Percentiles rank a stretch among this genome's conserved stretches.
Evolutionary conservation across 208 protist genomes (phyloP).

Genomic region (Trypanosoma avium): DNA sequence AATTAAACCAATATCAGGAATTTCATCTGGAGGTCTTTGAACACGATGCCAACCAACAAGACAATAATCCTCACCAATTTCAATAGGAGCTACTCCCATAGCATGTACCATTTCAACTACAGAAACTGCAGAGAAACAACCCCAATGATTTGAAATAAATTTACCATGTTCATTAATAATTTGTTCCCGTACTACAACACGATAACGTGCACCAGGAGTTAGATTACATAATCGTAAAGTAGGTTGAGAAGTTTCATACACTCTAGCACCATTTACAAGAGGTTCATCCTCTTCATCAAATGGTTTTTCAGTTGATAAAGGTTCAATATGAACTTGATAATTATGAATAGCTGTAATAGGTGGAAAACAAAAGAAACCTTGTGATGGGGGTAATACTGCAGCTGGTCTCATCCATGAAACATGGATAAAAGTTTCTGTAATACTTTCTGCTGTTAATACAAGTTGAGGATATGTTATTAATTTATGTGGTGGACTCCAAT

Average conservation of each 20-base stretch:
- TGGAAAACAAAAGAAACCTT: conserved; percentile 74
- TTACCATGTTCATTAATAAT: conserved; percentile 53
- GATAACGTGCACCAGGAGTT: conserved; percentile 77
- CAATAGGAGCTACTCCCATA: conserved; percentile 65
- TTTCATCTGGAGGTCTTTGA: conserved; percentile 19
- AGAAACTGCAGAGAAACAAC: conserved; percentile 47
- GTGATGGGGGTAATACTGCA: conserved; percentile 10
- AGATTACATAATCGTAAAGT: conserved; percentile 81
- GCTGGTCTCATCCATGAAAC: conserved; percentile 71
- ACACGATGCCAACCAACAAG: conserved; percentile 77
- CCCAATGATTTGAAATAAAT: conserved; percentile 57
- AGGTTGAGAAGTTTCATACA: conserved; percentile 91
- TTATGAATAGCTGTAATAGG: conserved; percentile 72
- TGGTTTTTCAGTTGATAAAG: conserved; percentile 57
- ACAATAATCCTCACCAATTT: conserved; percentile 92
- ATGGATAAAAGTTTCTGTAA: conserved; percentile 87
- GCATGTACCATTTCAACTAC: conserved; percentile 75
- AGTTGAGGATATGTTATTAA: conserved; percentile 81
- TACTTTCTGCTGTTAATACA: conserved; percentile 46
- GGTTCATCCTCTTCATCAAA: conserved; percentile 84
- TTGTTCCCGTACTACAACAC: conserved; percentile 83
- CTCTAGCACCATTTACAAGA: conserved; percentile 75
- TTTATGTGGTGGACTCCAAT: conserved; percentile 69
- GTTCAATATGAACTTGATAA: conserved; percentile 85
- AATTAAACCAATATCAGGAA: conserved; percentile 23